phyloP scores from a whole-genome alignment of 352 stramenopile species.

The Pythium rhizo-oryzae region DNA sequence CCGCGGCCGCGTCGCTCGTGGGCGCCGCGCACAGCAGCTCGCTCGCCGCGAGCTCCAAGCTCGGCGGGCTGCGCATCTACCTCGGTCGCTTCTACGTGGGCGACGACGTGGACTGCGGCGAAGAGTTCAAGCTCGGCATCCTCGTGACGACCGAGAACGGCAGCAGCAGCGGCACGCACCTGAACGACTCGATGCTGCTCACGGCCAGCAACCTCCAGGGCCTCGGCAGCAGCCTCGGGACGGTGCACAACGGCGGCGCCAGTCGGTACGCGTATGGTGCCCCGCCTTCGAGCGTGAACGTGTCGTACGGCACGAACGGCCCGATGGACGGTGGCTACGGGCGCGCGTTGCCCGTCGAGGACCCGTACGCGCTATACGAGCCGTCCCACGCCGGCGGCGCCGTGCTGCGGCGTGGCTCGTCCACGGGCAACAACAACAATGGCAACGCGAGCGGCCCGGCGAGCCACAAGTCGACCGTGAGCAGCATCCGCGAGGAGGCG shows the following conservation, averaged over 20 bases:
- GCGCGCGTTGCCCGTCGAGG: too few species aligned
- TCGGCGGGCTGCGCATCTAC: constrained; percentile 73
- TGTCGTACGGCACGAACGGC: constrained; percentile 34
- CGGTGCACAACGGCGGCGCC: too few species aligned
- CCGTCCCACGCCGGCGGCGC: neutral
- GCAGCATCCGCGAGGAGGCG: constrained; percentile 74
- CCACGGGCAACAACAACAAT: neutral
- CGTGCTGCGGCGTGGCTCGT: constrained; percentile 14
- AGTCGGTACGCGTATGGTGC: constrained; percentile 5
- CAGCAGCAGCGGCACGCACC: neutral
- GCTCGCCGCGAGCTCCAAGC: constrained; percentile 20
- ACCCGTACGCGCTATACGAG: too few species aligned
- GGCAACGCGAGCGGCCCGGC: neutral
- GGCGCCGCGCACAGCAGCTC: neutral
- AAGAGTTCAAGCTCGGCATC: constrained; percentile 80
- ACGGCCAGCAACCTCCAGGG: neutral
- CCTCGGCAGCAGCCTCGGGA: neutral
- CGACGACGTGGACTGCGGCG: constrained; percentile 61
- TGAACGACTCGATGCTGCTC: neutral
- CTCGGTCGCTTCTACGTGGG: constrained; percentile 77
- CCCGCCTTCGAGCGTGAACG: neutral
- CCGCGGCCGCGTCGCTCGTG: constrained; percentile 36
- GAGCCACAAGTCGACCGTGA: constrained; percentile 27
- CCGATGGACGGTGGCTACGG: constrained; percentile 14
- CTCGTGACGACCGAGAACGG: constrained; percentile 45